Evolutionary conservation across 441 rosid species (phyloP).

Genomic region (Gossypium armourianum): DNA sequence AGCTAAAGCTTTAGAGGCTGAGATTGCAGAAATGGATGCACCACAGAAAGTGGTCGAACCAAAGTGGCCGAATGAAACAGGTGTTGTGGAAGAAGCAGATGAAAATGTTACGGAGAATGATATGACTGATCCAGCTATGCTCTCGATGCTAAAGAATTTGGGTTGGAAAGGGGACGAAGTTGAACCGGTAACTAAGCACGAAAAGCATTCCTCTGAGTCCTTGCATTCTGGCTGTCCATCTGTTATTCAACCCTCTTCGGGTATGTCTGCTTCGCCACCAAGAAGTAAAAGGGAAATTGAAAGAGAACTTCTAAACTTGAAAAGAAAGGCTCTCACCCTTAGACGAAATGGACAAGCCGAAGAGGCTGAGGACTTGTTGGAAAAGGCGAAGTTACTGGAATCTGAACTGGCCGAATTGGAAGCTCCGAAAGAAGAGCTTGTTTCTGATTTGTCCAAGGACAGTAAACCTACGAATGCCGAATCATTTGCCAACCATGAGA

Average conservation of each 20-base stretch:
- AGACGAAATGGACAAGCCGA: slow-evolving; percentile 52
- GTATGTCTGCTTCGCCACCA: slow-evolving; percentile 19
- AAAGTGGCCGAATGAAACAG: slow-evolving; percentile 18
- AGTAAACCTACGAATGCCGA: slow-evolving; percentile 15
- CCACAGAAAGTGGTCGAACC: slow-evolving; percentile 30
- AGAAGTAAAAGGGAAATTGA: slow-evolving; percentile 53
- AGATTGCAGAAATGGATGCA: slow-evolving; percentile 51
- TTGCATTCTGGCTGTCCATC: slow-evolving; percentile 21
- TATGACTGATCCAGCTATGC: slow-evolving; percentile 44
- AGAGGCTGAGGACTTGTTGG: slow-evolving; percentile 53
- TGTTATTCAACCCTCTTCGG: slow-evolving; percentile 12
- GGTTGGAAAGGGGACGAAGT: slow-evolving; percentile 50
- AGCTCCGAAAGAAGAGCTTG: slow-evolving; percentile 22
- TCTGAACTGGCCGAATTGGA: slow-evolving; percentile 46
- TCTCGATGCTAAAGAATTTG: slow-evolving; percentile 39
- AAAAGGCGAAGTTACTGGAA: slow-evolving; percentile 41
- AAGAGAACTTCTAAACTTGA: slow-evolving; percentile 48
- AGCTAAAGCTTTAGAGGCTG: slow-evolving; percentile 53
- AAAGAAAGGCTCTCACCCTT: slow-evolving; percentile 56
- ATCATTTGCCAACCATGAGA: slow-evolving; percentile 13
- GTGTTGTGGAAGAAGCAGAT: slow-evolving; percentile 28
- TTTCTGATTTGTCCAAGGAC: slow-evolving; percentile 17
- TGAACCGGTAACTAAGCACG: slow-evolving; percentile 20
- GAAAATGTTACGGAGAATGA: slow-evolving; percentile 41
- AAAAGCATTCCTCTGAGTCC: slow-evolving; percentile 21